Percentiles rank a stretch among this genome's conserved stretches.
These are phyloP conservation scores for Balamuthia mandrillaris DNA, from an alignment of 208 protist species.

Conservation along the genomic window DNA sequence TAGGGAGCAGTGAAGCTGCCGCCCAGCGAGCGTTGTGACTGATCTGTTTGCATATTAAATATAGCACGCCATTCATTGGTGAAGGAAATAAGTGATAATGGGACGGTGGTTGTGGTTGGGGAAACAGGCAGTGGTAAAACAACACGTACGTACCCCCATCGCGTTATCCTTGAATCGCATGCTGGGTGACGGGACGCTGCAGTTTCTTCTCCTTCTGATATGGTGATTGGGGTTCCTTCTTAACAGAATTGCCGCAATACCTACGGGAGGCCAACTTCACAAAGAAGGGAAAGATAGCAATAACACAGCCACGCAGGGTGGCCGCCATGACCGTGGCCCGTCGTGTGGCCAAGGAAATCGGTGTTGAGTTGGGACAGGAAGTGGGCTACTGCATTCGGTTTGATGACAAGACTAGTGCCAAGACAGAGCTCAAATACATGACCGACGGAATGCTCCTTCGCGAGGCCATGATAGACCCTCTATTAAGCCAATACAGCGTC, in stretches of 20 bases:
- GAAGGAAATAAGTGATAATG: neutral
- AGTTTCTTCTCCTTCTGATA: neutral
- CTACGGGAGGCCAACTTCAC: conserved; percentile 77
- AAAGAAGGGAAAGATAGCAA: conserved; percentile 63
- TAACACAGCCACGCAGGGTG: conserved; percentile 89
- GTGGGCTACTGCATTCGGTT: conserved; percentile 42
- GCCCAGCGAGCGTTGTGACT: neutral
- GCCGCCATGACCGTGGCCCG: conserved; percentile 88
- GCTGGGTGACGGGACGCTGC: neutral
- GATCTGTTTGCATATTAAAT: neutral
- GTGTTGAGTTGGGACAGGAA: conserved; percentile 67
- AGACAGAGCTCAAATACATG: conserved; percentile 50
- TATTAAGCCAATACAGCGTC: conserved; percentile 63
- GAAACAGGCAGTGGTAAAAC: conserved; percentile 22
- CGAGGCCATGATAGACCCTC: neutral
- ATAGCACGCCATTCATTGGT: neutral
- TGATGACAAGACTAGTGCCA: neutral
- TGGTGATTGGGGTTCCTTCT: neutral
- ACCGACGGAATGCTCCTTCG: conserved; percentile 77
- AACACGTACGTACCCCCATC: neutral
- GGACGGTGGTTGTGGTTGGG: neutral
- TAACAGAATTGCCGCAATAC: conserved; percentile 89
- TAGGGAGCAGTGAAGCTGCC: neutral
- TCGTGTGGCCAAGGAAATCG: conserved; percentile 85
- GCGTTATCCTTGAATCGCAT: neutral